Base-by-base conservation (phyloP, 139 green algal genomes). In the Protoeuglena noctilucae region DNA sequence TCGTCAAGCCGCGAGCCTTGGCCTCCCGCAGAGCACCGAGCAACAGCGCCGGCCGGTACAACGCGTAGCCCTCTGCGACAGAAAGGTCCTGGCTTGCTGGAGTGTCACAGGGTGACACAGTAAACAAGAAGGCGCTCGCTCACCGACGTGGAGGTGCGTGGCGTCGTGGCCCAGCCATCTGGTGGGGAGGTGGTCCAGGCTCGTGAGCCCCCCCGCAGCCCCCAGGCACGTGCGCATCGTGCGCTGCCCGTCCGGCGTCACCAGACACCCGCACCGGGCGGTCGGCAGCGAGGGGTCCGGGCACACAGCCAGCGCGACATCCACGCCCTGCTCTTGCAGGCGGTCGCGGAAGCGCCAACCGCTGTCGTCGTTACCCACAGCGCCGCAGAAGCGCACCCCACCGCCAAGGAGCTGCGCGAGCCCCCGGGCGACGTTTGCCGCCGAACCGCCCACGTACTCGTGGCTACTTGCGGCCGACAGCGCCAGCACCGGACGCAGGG, bases 201-300 rank as follows among this genome's bases (percentile, higher is more conserved):
- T 48, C 28, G 26, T 51, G 22, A 90, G 73, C 54, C 84, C 66
- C 48, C 63, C 22, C 1, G 83, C 71, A 1, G 85, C 85, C 1
- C 78, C 77, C 23, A 94, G 75, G 56, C 66, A 81, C 2, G 85
- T 94, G 25, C 83, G 79, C 85, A 94, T 94, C 1, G 85, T 94
- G 54, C 85, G 81, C 69, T 94, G 78, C 19, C 85, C 85, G 47
- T 86, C 78, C 19, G 76, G 74, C 0, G 80, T 85, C 25, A n/a
- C 26, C 4, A 31, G 48, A 27, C 49, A 55, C 2, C 9, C 14
- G 27, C 12, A 7, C 4, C 19, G n/a, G n/a, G n/a, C n/a, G n/a
- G n/a, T n/a, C n/a, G n/a, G n/a, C n/a, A n/a, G n/a, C n/a, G n/a
- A n/a, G n/a, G n/a, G n/a, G n/a, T n/a, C n/a, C n/a, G n/a, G n/a